phyloP scores from a whole-genome alignment of 192 early-diverging fungal species.

The Diversispora epigaea region DNA sequence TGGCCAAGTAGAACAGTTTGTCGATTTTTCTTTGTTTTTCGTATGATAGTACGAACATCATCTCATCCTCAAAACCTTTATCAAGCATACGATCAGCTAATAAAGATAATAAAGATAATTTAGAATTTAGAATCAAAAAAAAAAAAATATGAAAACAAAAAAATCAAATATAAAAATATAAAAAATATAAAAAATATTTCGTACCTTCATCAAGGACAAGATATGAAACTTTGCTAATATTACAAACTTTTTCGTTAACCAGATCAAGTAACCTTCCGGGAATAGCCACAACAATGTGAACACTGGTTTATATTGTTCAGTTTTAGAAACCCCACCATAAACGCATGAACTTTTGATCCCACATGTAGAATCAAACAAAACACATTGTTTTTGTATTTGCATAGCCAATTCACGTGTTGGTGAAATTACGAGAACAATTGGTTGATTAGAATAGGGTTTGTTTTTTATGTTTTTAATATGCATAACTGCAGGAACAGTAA shows the following conservation, averaged over 20 bases:
- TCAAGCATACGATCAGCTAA: conserved; percentile 96
- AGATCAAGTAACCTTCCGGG: conserved; percentile 95
- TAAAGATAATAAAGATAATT: neutral
- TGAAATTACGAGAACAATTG: conserved; percentile 81
- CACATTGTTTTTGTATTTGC: conserved; percentile 88
- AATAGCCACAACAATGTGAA: conserved; percentile 87
- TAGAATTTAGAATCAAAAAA: too few relatives aligned
- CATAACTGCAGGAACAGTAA: conserved; percentile 85
- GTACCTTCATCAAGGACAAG: conserved; percentile 86
- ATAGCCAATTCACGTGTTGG: conserved; percentile 97
- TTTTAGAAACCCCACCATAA: conserved; percentile 89
- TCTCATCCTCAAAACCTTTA: conserved; percentile 90
- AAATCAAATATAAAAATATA: too few relatives aligned
- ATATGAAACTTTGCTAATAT: conserved; percentile 79
- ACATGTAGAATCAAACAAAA: conserved; percentile 63
- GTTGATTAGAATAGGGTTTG: conserved; percentile 57
- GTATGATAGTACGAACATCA: conserved; percentile 83
- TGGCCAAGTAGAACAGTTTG: conserved; percentile 96
- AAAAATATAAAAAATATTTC: too few relatives aligned
- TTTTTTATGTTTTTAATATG: conserved; percentile 69
- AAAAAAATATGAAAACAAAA: too few relatives aligned
- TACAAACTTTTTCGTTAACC: conserved; percentile 74
- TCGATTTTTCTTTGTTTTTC: conserved; percentile 68
- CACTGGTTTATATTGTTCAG: conserved; percentile 58
- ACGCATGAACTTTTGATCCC: conserved; percentile 73